Evolutionary conservation across 2,329 filamentous ascomycete genomes (phyloP).

Genomic region (Ophiostoma pallidulum): DNA sequence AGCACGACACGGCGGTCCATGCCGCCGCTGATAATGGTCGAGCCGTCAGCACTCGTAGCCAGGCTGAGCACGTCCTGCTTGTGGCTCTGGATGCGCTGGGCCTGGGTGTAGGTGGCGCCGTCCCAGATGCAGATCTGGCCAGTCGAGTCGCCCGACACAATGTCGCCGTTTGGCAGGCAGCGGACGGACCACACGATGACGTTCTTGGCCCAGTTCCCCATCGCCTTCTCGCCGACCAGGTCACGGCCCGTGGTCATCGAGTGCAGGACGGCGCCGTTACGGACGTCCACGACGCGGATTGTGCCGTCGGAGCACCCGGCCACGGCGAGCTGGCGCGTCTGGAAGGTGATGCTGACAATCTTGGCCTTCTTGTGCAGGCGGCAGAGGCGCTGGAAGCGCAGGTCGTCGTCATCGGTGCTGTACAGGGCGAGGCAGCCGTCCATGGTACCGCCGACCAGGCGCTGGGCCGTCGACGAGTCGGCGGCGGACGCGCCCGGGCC

Average conservation of each 20-base stretch:
- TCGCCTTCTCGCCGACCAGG: constrained; percentile 39
- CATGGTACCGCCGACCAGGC: constrained; percentile 77
- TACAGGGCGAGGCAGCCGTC: constrained; percentile 85
- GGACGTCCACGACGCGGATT: constrained; percentile 83
- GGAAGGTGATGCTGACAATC: constrained; percentile 85
- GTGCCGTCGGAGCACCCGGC: constrained; percentile 94
- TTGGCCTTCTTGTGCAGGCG: constrained; percentile 61
- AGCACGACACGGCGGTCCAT: constrained; percentile 83
- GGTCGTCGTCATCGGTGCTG: constrained; percentile 73
- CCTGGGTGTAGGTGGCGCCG: constrained; percentile 80
- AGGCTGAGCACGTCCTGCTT: constrained; percentile 85
- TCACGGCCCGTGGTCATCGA: constrained; percentile 82
- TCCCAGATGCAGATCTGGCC: constrained; percentile 93
- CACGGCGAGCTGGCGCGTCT: constrained; percentile 70
- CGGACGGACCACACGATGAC: constrained; percentile 91
- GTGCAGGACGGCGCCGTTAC: constrained; percentile 64
- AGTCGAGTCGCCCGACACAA: constrained; percentile 90
- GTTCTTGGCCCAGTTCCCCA: constrained; percentile 56
- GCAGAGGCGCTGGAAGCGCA: constrained; percentile 70
- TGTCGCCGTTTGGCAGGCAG: constrained; percentile 75
- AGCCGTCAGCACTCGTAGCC: constrained; percentile 70
- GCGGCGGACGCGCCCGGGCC: constrained; percentile 12
- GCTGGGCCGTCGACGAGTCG: constrained; percentile 29
- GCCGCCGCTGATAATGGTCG: constrained; percentile 76
- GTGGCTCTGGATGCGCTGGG: constrained; percentile 78